Evolutionary conservation across 768 basidiomycete species (phyloP), one percentile per base, ranked within the genome.

Genomic region (Chalciporus piperatus): DNA sequence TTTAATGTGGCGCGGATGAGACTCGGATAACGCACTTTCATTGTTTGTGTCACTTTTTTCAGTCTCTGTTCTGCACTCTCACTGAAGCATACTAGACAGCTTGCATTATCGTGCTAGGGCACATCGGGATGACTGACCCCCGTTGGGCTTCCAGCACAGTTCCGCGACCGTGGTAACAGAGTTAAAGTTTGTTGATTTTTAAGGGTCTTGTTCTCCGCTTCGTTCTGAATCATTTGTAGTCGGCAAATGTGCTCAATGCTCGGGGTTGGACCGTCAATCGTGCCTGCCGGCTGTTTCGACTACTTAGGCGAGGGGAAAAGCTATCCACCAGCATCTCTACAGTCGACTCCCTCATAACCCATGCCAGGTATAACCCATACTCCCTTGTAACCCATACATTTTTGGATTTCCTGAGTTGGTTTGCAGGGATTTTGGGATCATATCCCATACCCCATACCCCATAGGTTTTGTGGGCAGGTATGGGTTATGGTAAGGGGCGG

Each of bases 241-340:
- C 30, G 37, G 48, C 48, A 43, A 17, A 37, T 28, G 51, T 28
- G 51, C 48, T 42, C 30, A 48, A 61, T 32, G 37, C 27, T 54
- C 47, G 41, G 50, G 60, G 47, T 47, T 58, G 45, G 57, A 45
- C 38, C 35, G 38, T 41, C 48, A 39, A 52, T 56, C 53, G 64
- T 63, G 59, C 48, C 57, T 59, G 52, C 59, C 59, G 57, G 59
- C 54, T 50, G 54, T 53, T 52, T 64, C 52, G 19, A 27, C 6
- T 56, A n/a, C n/a, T n/a, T n/a, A 51, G 54, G 44, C 49, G 33
- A 48, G 48, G 53, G 49, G 42, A 45, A 39, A 41, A 47, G 20
- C 51, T 55, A 59, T 64, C 62, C 56, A 57, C 59, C 57, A 45
- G 50, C 55, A 37, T 54, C 51, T 53, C 49, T 70, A n/a, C n/a